Percentiles rank a stretch among this genome's conserved stretches.
Conservation (phyloP, 2,329 filamentous ascomycete species). For the Tolypocladium endophyticum region DNA sequence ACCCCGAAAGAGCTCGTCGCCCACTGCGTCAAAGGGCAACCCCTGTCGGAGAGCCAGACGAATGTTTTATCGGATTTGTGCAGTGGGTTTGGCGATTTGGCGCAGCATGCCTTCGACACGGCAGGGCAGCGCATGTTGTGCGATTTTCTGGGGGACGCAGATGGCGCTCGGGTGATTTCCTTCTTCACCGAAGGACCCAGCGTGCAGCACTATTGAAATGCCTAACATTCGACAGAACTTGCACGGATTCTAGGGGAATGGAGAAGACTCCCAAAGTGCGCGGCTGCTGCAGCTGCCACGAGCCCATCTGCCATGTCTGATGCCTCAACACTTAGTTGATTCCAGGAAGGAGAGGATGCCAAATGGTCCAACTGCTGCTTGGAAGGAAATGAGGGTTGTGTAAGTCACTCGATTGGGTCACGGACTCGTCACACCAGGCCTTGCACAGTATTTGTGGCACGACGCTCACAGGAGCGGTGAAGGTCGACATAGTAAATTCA, state of each 20-base stretch:
- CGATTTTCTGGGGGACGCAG: constrained; percentile 17
- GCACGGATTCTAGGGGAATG: background rate
- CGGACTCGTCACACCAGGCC: background rate
- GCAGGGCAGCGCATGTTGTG: constrained; percentile 11
- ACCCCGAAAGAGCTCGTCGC: constrained; percentile 7
- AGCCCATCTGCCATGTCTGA: no score
- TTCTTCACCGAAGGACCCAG: constrained; percentile 16
- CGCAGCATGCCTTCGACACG: constrained; percentile 8
- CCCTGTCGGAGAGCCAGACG: constrained; percentile 13
- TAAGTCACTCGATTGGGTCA: background rate
- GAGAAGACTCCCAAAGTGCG: background rate
- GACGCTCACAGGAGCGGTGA: no score
- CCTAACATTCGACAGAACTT: background rate
- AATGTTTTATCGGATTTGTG: constrained; percentile 19
- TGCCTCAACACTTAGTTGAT: no score
- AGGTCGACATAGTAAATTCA: no score
- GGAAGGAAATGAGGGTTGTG: background rate
- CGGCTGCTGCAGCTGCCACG: background rate
- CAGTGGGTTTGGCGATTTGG: constrained; percentile 14
- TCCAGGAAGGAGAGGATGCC: background rate
- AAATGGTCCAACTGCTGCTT: background rate
- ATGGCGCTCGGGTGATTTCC: constrained; percentile 16
- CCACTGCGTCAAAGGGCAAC: constrained; percentile 15
- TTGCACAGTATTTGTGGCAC: background rate
- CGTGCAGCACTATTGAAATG: background rate